Base-by-base conservation (phyloP, 2,329 filamentous ascomycete genomes). In the Hymenoscyphus fructigenus region DNA sequence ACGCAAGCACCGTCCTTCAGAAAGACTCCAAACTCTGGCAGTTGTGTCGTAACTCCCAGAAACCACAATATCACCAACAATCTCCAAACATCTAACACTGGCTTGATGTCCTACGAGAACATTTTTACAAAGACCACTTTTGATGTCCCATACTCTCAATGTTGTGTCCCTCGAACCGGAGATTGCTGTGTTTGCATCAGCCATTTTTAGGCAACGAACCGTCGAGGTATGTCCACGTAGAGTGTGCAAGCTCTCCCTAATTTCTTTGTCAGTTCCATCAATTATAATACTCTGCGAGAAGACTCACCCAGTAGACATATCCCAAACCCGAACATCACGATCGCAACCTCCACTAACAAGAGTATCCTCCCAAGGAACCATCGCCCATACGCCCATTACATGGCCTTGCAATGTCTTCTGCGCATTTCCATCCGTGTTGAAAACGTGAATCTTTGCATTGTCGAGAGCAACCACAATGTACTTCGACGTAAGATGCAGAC, bases 381-480 rank as follows among this genome's bases (percentile, higher is more conserved):
- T 98, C 59, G 95, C 95, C 95, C 95, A 99, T 23, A 99, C 95
- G 50, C 95, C 95, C 95, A 99, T 99, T 56, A 98, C 91, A 79
- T 99, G 95, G 12, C 95, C 95, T 75, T 95, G 90, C 32, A 99
- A 81, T 2, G 92, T 97, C 76, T 93, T 92, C 72, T 96, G 88
- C 69, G 92, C 88, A 71, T 93, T 89, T 38, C 95, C 95, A 70
- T 95, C 88, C 0, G 92, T 93, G 76, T 98, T 92, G 75, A 98
- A 99, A 29, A 99, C 93, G 78, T 99, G 95, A 57, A 99, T 99
- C 81, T 96, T 96, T 44, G 95, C 94, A 78, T 98, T 99, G 81
- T 99, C 95, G 68, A 99, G 85, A 59, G 95, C 95, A 68, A 98
- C 93, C 58, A 99, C 93, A 73, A 99, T 98, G 79, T 98, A 98